Conservation (phyloP, 768 basidiomycete genomes). For the Leccinum ochraceum region DNA sequence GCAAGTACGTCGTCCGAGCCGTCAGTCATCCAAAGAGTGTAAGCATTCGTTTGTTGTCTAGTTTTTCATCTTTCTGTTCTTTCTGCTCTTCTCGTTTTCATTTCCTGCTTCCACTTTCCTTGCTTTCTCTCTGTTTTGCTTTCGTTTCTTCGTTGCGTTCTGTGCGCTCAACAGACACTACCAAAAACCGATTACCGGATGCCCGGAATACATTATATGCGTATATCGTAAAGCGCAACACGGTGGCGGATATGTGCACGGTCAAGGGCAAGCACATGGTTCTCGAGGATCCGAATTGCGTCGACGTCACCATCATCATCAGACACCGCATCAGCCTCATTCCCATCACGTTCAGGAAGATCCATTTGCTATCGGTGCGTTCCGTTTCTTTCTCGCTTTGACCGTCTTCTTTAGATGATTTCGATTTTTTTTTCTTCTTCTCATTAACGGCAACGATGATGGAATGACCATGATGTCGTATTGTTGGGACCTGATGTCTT, state of each 20-base stretch:
- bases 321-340: not conserved
- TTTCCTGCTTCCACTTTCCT: not conserved
- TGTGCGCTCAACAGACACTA: not conserved
- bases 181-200: not conserved
- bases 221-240: conserved; percentile 5
- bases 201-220: not conserved
- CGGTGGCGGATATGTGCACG: not conserved
- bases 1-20: not conserved
- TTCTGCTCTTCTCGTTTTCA: not conserved
- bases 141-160: not conserved
- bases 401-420: not conserved
- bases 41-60: not conserved
- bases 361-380: conserved; percentile 16
- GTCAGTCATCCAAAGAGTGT: conserved; percentile 17
- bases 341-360: not conserved
- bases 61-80: not conserved
- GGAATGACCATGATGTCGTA: not conserved
- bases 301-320: conserved; percentile 7
- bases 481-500: not conserved
- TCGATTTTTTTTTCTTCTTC: not conserved
- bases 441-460: not conserved
- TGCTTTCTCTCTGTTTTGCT: not conserved
- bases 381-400: not conserved
- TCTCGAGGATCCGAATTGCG: conserved; percentile 16
- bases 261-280: not conserved